A percentile compares a stretch with the other conserved stretches of the same genome.
Conservation (phyloP, 768 basidiomycete genomes). For the Astraeus odoratus region DNA sequence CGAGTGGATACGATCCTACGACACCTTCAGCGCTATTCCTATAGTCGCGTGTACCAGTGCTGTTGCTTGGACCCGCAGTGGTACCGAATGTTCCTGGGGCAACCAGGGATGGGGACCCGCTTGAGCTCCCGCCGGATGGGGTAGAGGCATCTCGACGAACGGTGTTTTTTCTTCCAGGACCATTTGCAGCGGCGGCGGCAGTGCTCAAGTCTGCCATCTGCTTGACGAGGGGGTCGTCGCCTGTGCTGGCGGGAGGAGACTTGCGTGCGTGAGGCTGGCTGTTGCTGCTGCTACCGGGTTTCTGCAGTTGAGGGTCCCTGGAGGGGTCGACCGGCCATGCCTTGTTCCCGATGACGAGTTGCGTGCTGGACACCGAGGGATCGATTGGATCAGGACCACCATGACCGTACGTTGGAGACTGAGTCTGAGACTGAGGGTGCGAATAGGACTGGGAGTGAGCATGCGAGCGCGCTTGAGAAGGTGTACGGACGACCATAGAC, state of each 20-base stretch:
- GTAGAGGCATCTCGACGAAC: slow-evolving; percentile 17
- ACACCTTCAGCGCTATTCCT: slow-evolving; percentile 68
- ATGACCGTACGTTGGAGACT: slow-evolving; percentile 33
- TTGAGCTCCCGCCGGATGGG: slow-evolving; percentile 10
- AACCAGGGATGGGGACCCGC: background rate
- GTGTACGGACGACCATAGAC: slow-evolving; percentile 9
- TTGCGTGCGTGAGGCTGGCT: slow-evolving; percentile 6
- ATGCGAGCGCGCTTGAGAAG: slow-evolving; percentile 2
- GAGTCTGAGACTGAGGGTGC: slow-evolving; percentile 11
- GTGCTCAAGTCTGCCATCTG: slow-evolving; percentile 52
- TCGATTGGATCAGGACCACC: slow-evolving; percentile 47
- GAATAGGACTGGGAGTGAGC: slow-evolving; percentile 19
- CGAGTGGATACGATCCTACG: slow-evolving; percentile 68
- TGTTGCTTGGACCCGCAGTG: slow-evolving; percentile 5
- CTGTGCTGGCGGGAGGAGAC: slow-evolving; percentile 32
- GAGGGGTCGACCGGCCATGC: slow-evolving; percentile 61
- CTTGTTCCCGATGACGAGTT: slow-evolving; percentile 52
- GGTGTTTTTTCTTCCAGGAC: slow-evolving; percentile 14
- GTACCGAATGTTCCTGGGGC: slow-evolving; percentile 17
- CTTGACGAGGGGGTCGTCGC: slow-evolving; percentile 55
- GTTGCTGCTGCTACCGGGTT: background rate
- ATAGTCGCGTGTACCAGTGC: slow-evolving; percentile 56
- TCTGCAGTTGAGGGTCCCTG: slow-evolving; percentile 54
- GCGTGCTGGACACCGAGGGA: slow-evolving; percentile 57
- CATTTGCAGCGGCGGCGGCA: slow-evolving; percentile 14